These are phyloP conservation scores for Straminergon stramineum DNA, from an alignment of 225 moss, liverwort and hornwort species.

Conservation along the genomic window DNA sequence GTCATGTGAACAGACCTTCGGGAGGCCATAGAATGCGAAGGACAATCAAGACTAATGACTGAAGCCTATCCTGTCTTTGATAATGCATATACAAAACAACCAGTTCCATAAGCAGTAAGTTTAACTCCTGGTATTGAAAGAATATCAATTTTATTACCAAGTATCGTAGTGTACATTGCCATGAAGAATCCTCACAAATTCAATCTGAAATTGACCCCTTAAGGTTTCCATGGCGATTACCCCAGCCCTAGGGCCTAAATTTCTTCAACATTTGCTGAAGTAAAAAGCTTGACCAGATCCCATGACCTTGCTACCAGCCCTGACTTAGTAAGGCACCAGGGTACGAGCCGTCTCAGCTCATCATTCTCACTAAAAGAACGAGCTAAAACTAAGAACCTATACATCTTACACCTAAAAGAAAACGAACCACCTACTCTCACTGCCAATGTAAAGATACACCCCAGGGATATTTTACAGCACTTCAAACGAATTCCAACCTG, in stretches of 20 bases:
- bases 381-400: neutral
- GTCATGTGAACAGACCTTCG: neutral
- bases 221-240: neutral
- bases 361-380: neutral
- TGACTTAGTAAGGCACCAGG: neutral
- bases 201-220: neutral
- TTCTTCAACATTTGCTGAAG: neutral
- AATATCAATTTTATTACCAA: conserved; percentile 3
- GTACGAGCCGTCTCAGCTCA: neutral
- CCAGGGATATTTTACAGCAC: neutral
- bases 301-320: neutral
- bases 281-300: neutral
- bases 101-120: neutral
- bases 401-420: neutral
- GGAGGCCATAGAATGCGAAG: neutral
- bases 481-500: neutral
- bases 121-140: neutral
- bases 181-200: neutral
- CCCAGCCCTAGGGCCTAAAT: neutral
- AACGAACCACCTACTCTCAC: neutral
- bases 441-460: neutral
- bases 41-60: neutral
- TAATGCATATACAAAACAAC: neutral
- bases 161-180: neutral
- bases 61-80: neutral